Base-by-base conservation (phyloP, 352 stramenopile genomes). In the Phytophthora macrochlamydospora region DNA sequence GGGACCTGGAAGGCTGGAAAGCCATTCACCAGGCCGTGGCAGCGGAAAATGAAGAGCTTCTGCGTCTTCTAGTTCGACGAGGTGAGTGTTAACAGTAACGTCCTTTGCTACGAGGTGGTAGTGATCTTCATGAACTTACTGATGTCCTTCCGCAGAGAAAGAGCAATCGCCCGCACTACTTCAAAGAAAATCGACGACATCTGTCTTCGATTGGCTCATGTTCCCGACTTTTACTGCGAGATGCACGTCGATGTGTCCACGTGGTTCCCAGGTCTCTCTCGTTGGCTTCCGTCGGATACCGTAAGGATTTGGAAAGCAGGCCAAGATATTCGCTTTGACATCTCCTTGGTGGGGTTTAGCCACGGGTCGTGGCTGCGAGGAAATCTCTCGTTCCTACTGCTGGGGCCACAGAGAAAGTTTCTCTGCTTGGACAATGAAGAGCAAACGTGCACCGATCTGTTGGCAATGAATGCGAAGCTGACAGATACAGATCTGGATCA, bases 231-330 rank as follows among this genome's bases (percentile, higher is more conserved):
- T 46, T 87, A 90, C 58, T 83, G 77, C 45, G 78, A 90, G 59
- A 80, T 92, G 38, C 70, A 74, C 8, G 71, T 93, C 14, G 83
- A 92, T 44, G 65, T 93, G 35, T 80, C 83, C 29, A 89, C 85
- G 8, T 92, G 85, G 85, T 77, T 93, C 24, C 85, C 85, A 1
- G 83, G 84, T 6, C 69, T 91, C 13, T 92, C 83, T 45, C 78
- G 76, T 32, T 90, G 75, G 75, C 65, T 93, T 35, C 85, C 85
- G 8, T 91, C 81, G 2, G 83, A 93, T 61, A 89, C 79, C 2
- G 65, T 93, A 24, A 90, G 81, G 64, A 92, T 93, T 48, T 92
- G 83, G 83, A 93, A 93, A 64, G 75, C 78, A 11, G 75, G 60
- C 3, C 51, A 71, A 38, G 66, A 92, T 44, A 76, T 92, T 30